Percentiles rank a stretch among this genome's conserved stretches.
Evolutionary conservation across 805 yeast species (phyloP).

Genomic region (Torulaspora gathmanii): DNA sequence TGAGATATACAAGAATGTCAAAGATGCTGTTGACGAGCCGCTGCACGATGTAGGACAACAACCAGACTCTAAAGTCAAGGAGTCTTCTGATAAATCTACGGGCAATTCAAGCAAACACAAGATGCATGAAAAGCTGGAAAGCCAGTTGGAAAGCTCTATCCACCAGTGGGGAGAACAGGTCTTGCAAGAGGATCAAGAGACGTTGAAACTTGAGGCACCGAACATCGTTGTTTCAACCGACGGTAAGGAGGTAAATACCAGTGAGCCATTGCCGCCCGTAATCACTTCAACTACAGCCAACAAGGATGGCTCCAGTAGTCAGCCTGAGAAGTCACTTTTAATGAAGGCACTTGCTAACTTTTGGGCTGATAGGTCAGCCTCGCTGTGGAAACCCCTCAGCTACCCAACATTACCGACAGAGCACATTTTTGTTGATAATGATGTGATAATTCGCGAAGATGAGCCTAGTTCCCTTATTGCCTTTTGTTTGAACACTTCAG

Average conservation of each 20-base stretch:
- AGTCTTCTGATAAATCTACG: conserved; percentile 3
- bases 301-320: conserved; percentile 33
- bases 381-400: conserved; percentile 86
- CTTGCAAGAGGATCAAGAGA: conserved; percentile 11
- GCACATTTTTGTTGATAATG: conserved; percentile 89
- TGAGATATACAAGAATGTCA: conserved; percentile 80
- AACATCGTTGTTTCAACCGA: conserved; percentile 9
- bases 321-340: conserved; percentile 68
- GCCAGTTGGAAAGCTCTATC: conserved; percentile 32
- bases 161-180: conserved; percentile 31
- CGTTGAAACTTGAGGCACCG: conserved; percentile 7
- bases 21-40: conserved; percentile 74
- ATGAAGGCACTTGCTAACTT: conserved; percentile 81
- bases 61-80: conserved; percentile 15
- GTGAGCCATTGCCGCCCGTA: conserved; percentile 23
- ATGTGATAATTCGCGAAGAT: conserved; percentile 89
- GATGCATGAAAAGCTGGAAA: conserved; percentile 26
- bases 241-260: conserved; percentile 6
- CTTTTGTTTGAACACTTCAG: conserved; percentile 81
- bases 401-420: conserved; percentile 77
- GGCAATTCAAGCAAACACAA: conserved; percentile 12
- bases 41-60: conserved; percentile 30
- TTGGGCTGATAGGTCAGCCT: conserved; percentile 97
- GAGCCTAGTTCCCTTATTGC: conserved; percentile 95
- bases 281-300: conserved; percentile 20